Base-by-base conservation (phyloP, 2,329 filamentous ascomycete genomes). In the Diaporthe sp. region DNA sequence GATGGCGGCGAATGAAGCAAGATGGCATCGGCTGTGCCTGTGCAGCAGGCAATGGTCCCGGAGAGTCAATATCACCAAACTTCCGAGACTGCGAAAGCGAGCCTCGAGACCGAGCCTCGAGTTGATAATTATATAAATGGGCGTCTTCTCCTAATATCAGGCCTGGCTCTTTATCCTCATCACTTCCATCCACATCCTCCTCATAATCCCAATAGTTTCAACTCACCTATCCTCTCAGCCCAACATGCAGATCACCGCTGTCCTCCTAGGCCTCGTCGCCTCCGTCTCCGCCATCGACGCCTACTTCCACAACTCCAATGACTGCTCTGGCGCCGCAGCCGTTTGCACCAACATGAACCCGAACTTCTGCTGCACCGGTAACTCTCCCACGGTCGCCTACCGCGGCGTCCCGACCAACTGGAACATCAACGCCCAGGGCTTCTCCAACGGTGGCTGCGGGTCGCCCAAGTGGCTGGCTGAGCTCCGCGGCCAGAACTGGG, bases 231-330 rank as follows among this genome's bases (percentile, higher is more conserved):
- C 15, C 39, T 9, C 39, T 9, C 39, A 65, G 39, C 60, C 60
- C 55, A 65, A 5, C 39, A 65, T 65, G 60, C 60, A 65, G 7
- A 28, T 65, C 60, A 65, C 25, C n/a, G 22, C 37, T 20, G 8
- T 65, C 39, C n/a, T 65, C n/a, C 39, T 65, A 25, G 60, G 60
- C 60, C 60, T 65, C 8, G 60, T 65, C 3, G 60, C 60, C 60
- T 47, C 60, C 60, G 60, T 47, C 15, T 65, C 60, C 5, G 60
- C 60, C 0, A 47, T 65, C 60, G 60, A 65, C 60, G 42, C 37
- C 60, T 65, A 65, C 60, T 65, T 65, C 39, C 60, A 65, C 39
- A 47, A 31, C 60, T 47, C 39, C 6, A 37, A 37, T 4, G 60
- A 65, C 60, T 65, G 60, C 39, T 65, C 60, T 3, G 60, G 60